Percentiles rank a stretch among this genome's conserved stretches.
Evolutionary conservation across 768 basidiomycete genomes (phyloP).

Genomic region (Russula griseocarnosa): DNA sequence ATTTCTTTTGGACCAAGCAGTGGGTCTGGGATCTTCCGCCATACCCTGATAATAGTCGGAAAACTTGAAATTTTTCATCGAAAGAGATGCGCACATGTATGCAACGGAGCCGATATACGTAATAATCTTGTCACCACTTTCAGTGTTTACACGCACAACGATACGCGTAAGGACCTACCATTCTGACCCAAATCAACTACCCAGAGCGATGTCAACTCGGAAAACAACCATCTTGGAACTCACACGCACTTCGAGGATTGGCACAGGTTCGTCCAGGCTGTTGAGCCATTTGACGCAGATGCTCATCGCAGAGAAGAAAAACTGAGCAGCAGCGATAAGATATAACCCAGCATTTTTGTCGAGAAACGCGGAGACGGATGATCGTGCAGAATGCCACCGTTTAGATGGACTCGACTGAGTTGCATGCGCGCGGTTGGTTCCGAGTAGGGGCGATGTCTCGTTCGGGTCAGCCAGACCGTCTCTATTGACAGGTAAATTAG

Average conservation of each 20-base stretch:
- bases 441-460: conserved; percentile 4
- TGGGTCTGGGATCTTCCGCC: conserved; percentile 50
- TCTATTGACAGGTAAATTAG: not conserved
- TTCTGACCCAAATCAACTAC: conserved; percentile 55
- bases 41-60: conserved; percentile 36
- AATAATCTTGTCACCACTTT: conserved; percentile 39
- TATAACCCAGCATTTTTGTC: conserved; percentile 54
- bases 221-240: not conserved
- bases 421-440: not conserved
- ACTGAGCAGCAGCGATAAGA: conserved; percentile 52
- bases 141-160: not conserved
- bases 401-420: not conserved
- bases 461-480: not conserved
- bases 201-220: not conserved
- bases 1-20: conserved; percentile 67
- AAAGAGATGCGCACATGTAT: conserved; percentile 43
- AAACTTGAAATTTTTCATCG: not conserved
- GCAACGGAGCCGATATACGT: conserved; percentile 49
- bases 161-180: conserved; percentile 40
- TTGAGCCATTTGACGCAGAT: conserved; percentile 61
- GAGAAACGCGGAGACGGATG: conserved; percentile 12
- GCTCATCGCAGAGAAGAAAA: conserved; percentile 59
- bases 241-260: conserved; percentile 49
- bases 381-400: not conserved
- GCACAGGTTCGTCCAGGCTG: conserved; percentile 52